Base-by-base conservation (phyloP, 2,329 filamentous ascomycete species). In the Alternaria solani region DNA sequence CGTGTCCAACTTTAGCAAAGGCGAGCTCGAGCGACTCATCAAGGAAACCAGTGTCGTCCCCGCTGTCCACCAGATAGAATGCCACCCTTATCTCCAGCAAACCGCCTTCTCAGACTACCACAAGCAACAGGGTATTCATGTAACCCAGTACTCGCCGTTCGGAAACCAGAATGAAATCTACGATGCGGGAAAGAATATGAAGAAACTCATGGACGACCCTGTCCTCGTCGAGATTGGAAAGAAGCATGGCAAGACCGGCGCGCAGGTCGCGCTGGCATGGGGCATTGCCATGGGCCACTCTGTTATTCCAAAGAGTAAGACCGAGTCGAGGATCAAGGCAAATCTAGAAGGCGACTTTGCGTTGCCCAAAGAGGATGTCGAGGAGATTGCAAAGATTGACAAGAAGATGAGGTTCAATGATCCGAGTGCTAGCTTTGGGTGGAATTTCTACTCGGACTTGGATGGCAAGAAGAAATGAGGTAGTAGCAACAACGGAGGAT, bases 241-340 rank as follows among this genome's bases (percentile, higher is more conserved):
- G 71, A 85, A 87, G 70, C 84, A 88, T n/a, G 84, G 87, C 2
- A 86, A 90, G 46, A 87, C 88, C n/a, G 86, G 92, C 7, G 90
- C 91, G n/a, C 92, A 97, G 84, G 85, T 97, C 28, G 85, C 96
- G 62, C 85, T 97, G 68, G 87, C 93, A 71, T 97, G 93, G 93
- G 88, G 92, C 23, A 96, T 93, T 16, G 92, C 96, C 84, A 66
- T 70, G 56, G 74, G 74, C 0, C 68, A 69, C 16, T 75, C 70
- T 28, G 74, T 76, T n/a, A 74, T 76, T 55, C 74, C 75, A 8
- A 78, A 77, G 63, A 68, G 61, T 1, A 75, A 76, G 65, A 77
- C 74, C 1, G 69, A 75, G 58, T 53, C 46, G 16, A 62, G 74
- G 11, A 78, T 78, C 51, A 61, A 63, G 64, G 49, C 66, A 23